Evolutionary conservation across 2,329 filamentous ascomycete genomes (phyloP).

Genomic region (Calonectria pauciramosa): DNA sequence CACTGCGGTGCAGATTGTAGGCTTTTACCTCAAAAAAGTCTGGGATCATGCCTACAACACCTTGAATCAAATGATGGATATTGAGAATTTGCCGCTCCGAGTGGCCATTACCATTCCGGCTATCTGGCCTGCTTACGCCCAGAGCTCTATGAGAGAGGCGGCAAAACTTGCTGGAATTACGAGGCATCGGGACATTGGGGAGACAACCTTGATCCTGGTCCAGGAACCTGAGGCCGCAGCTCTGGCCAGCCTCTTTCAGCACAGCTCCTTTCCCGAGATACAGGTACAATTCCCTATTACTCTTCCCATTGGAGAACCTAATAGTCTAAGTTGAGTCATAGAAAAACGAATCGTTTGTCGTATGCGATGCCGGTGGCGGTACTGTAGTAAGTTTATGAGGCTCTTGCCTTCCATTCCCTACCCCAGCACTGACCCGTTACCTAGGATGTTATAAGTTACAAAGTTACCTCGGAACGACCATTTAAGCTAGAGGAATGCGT

Average conservation of each 20-base stretch:
- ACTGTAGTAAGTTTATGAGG: background rate
- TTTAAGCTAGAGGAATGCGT: constrained; percentile 18
- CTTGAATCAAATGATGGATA: background rate
- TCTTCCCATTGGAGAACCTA: background rate
- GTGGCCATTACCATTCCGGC: constrained; percentile 24
- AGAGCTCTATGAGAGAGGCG: constrained; percentile 15
- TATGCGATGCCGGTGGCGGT: constrained; percentile 23
- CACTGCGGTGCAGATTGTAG: background rate
- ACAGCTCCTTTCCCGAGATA: constrained; percentile 10
- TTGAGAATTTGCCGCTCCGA: constrained; percentile 16
- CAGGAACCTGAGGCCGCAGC: constrained; percentile 26
- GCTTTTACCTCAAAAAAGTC: constrained; percentile 14
- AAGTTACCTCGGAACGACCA: constrained; percentile 2
- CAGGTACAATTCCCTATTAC: background rate
- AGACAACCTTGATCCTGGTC: constrained; percentile 13
- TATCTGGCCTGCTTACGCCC: constrained; percentile 23
- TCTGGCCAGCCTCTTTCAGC: constrained; percentile 10
- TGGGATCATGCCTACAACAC: constrained; percentile 24
- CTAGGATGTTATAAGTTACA: constrained; percentile 24
- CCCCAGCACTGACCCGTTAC: background rate
- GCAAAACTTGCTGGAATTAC: constrained; percentile 20
- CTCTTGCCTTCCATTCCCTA: background rate
- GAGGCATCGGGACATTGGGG: background rate
- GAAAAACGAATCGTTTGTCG: constrained; percentile 20
- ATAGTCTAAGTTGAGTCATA: background rate